Evolutionary conservation across 2,329 filamentous ascomycete genomes (phyloP).

Genomic region (Ustulina deusta): DNA sequence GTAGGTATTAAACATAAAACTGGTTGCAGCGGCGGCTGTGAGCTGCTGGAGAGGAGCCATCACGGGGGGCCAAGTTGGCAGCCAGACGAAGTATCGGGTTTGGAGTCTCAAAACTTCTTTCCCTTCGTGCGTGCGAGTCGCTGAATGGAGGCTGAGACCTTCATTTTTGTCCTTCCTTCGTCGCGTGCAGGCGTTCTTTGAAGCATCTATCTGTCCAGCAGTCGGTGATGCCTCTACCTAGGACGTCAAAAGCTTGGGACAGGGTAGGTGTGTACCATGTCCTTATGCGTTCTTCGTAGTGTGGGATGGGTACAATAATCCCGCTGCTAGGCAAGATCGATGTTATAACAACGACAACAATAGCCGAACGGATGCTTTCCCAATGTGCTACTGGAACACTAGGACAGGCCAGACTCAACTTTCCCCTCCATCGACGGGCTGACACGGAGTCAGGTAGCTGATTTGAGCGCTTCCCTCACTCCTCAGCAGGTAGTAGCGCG

Average conservation of each 20-base stretch:
- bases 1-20: slow-evolving; percentile 26
- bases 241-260: not conserved
- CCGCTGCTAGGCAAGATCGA: slow-evolving; percentile 1
- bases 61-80: slow-evolving; percentile 12
- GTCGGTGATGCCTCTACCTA: slow-evolving; percentile 8
- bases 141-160: not conserved
- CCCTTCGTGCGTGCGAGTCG: slow-evolving; percentile 23
- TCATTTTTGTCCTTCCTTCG: slow-evolving; percentile 15
- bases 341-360: not conserved
- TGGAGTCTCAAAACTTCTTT: slow-evolving; percentile 25
- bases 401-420: not conserved
- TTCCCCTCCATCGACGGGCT: not conserved
- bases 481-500: slow-evolving; percentile 10
- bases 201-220: slow-evolving; percentile 15
- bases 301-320: not conserved
- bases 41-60: slow-evolving; percentile 43
- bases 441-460: slow-evolving; percentile 1
- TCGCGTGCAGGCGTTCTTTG: not conserved
- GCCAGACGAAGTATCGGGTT: slow-evolving; percentile 8
- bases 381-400: not conserved
- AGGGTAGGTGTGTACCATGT: not conserved
- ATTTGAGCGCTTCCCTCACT: not conserved
- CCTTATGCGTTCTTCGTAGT: not conserved
- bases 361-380: not conserved
- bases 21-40: slow-evolving; percentile 18